Evolutionary conservation across 225 moss, liverwort and hornwort genomes (phyloP).

Genomic region (Polytrichum formosum): DNA sequence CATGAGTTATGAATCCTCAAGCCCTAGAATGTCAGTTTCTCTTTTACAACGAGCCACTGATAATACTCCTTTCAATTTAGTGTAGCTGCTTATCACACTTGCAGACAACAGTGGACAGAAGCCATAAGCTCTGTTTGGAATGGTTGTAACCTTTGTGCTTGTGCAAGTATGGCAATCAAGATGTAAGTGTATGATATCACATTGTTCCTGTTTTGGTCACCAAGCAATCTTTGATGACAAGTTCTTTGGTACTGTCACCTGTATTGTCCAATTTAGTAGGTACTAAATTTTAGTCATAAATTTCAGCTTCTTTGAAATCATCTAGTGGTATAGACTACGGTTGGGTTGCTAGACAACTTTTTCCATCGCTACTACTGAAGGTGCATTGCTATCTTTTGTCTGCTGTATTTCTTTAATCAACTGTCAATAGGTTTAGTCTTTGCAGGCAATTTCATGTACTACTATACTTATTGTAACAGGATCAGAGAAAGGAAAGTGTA

Average conservation of each 20-base stretch:
- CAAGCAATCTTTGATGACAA: neutral
- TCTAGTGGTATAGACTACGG: slow-evolving; percentile 14
- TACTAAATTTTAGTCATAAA: too few relatives aligned
- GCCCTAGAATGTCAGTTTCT: too few relatives aligned
- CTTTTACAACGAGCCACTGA: neutral
- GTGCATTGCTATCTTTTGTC: slow-evolving; percentile 4
- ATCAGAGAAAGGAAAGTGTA: too few relatives aligned
- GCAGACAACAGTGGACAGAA: neutral
- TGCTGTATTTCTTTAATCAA: too few relatives aligned
- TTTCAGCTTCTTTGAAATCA: slow-evolving; percentile 24
- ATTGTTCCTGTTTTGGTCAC: neutral
- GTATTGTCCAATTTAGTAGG: too few relatives aligned
- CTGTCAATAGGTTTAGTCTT: too few relatives aligned
- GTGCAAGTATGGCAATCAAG: slow-evolving; percentile 5
- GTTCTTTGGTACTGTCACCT: too few relatives aligned
- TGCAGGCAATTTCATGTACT: too few relatives aligned
- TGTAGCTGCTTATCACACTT: neutral
- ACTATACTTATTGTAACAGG: too few relatives aligned
- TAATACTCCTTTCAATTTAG: too few relatives aligned
- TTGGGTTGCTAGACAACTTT: slow-evolving; percentile 27
- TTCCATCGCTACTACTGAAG: slow-evolving; percentile 35
- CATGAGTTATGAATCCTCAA: too few relatives aligned
- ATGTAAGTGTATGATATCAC: neutral
- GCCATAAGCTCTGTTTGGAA: neutral
- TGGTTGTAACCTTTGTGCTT: neutral